Evolutionary conservation across 2,329 filamentous ascomycete species (phyloP).

Genomic region (Arthrocladium fulminans): DNA sequence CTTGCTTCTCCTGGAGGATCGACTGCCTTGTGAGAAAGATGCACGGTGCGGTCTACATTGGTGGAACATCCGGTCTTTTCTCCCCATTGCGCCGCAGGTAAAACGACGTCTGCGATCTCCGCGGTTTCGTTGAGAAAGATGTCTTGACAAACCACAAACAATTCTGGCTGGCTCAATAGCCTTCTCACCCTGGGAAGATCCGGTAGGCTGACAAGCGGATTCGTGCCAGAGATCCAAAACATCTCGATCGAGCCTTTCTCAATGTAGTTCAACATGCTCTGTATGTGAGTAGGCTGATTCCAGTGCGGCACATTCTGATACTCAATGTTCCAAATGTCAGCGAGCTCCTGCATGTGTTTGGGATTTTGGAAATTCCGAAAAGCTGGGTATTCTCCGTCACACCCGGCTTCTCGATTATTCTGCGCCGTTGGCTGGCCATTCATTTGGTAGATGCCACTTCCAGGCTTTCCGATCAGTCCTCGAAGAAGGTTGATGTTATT

Average conservation of each 20-base stretch:
- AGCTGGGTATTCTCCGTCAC: slow-evolving; percentile 32
- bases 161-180: slow-evolving; percentile 26
- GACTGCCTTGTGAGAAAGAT: slow-evolving; percentile 31
- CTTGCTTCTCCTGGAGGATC: slow-evolving; percentile 32
- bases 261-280: slow-evolving; percentile 32
- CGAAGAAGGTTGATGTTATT: slow-evolving; percentile 35
- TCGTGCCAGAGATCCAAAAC: slow-evolving; percentile 33
- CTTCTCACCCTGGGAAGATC: slow-evolving; percentile 26
- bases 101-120: slow-evolving; percentile 30
- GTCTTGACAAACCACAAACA: slow-evolving; percentile 32
- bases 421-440: slow-evolving; percentile 35
- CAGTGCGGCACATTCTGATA: slow-evolving; percentile 30
- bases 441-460: slow-evolving; percentile 33
- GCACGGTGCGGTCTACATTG: slow-evolving; percentile 33
- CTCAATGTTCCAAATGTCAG: slow-evolving; percentile 32
- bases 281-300: slow-evolving; percentile 31
- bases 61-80: slow-evolving; percentile 35
- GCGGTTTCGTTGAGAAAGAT: slow-evolving; percentile 33
- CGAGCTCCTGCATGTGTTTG: slow-evolving; percentile 30
- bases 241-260: slow-evolving; percentile 29
- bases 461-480: slow-evolving; percentile 30
- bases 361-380: slow-evolving; percentile 31
- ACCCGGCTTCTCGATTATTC: slow-evolving; percentile 34
- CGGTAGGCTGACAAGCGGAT: slow-evolving; percentile 32
- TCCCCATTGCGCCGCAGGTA: slow-evolving; percentile 31